Conservation (phyloP, 1,284 basidiomycete species). For the Sporisorium exsertum region DNA sequence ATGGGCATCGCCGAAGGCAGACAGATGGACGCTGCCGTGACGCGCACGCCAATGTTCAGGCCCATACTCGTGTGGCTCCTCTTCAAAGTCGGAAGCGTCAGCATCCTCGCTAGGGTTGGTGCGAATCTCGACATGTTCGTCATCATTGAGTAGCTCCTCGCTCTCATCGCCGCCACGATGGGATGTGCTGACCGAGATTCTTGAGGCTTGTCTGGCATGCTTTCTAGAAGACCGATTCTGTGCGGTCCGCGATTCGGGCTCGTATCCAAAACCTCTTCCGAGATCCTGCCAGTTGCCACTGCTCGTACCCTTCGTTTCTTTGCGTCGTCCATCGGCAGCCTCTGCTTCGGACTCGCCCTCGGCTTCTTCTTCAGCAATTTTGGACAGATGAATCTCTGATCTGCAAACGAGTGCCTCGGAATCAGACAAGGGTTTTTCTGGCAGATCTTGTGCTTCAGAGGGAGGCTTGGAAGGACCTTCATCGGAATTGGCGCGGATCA, state of each 20-base stretch:
- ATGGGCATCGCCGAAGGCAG: constrained; percentile 20
- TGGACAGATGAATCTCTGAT: constrained; percentile 14
- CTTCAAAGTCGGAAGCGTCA: constrained; percentile 57
- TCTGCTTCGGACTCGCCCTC: constrained; percentile 11
- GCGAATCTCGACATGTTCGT: constrained; percentile 48
- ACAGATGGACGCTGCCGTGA: constrained; percentile 25
- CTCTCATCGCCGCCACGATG: constrained; percentile 28
- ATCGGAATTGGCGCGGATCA: constrained; percentile 50
- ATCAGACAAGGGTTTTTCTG: constrained; percentile 34
- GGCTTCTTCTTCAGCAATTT: constrained; percentile 32
- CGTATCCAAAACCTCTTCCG: constrained; percentile 58
- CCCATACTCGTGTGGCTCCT: constrained; percentile 33
- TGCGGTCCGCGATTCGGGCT: constrained; percentile 22
- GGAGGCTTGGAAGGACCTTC: constrained; percentile 30
- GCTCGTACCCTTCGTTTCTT: background rate
- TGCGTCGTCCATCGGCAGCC: background rate
- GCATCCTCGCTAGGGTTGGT: constrained; percentile 63
- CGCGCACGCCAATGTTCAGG: constrained; percentile 33
- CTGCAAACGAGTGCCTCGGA: constrained; percentile 18
- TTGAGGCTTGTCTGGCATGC: constrained; percentile 37
- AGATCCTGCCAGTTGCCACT: constrained; percentile 54
- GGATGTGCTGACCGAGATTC: constrained; percentile 43
- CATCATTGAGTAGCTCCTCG: constrained; percentile 16
- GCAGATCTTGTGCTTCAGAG: constrained; percentile 18
- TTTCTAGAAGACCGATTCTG: background rate